Percentiles rank a stretch among this genome's conserved stretches.
phyloP scores from a whole-genome alignment of 306 rosid genomes.

The Lablab purpureus region DNA sequence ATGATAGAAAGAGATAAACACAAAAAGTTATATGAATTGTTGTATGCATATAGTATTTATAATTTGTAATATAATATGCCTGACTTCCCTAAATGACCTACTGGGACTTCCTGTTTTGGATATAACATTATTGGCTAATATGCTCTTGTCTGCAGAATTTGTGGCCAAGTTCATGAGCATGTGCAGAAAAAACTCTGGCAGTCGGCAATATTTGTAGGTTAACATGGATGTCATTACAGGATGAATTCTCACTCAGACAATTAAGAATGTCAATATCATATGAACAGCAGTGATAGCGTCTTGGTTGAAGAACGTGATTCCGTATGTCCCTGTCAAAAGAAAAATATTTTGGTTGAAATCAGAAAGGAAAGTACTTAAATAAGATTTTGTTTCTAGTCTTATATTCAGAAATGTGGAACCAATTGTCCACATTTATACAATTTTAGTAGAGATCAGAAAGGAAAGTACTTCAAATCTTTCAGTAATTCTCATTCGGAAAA shows the following conservation, averaged over 20 bases:
- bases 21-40: too few relatives aligned
- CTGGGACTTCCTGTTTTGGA: not conserved
- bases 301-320: constrained; percentile 18
- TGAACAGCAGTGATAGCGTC: constrained; percentile 2
- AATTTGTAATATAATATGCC: not conserved
- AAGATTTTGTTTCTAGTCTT: constrained; percentile 33
- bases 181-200: constrained; percentile 64
- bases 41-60: too few relatives aligned
- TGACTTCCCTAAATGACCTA: not conserved
- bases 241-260: not conserved
- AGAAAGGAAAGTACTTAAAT: constrained; percentile 11
- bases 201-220: constrained; percentile 51
- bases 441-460: too few relatives aligned
- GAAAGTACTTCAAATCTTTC: too few relatives aligned
- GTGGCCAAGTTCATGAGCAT: constrained; percentile 91
- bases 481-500: too few relatives aligned
- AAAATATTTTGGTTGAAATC: not conserved
- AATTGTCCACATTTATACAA: constrained; percentile 21
- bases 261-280: constrained; percentile 4
- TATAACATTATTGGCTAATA: constrained; percentile 1
- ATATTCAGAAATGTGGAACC: constrained; percentile 21
- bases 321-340: not conserved
- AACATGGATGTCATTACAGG: constrained; percentile 36
- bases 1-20: too few relatives aligned
- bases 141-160: constrained; percentile 69